A percentile compares a stretch with the other conserved stretches of the same genome.
Conservation (phyloP, 768 basidiomycete genomes). For the Phaeolepiota aurea region DNA sequence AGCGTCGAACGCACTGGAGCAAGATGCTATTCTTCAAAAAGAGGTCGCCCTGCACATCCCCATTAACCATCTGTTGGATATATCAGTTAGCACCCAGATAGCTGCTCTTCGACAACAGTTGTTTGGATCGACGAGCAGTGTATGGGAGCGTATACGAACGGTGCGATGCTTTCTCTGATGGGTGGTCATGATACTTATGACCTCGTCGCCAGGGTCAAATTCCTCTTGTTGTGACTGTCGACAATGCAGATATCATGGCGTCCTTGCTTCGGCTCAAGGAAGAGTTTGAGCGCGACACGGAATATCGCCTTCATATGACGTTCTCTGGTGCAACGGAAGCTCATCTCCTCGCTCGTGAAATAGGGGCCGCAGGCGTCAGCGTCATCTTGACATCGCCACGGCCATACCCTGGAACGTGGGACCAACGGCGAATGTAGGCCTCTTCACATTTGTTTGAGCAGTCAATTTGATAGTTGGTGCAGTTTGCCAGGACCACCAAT, state of each 20-base stretch:
- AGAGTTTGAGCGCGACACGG: constrained; percentile 33
- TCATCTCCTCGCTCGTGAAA: constrained; percentile 54
- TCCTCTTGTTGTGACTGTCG: constrained; percentile 57
- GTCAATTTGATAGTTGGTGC: neutral
- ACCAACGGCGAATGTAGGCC: constrained; percentile 51
- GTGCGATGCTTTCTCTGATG: constrained; percentile 15
- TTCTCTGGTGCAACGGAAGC: constrained; percentile 56
- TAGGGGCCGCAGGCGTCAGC: constrained; percentile 53
- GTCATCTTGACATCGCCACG: constrained; percentile 62
- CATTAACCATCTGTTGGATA: constrained; percentile 23
- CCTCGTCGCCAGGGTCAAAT: constrained; percentile 36
- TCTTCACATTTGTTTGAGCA: neutral
- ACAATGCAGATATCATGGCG: constrained; percentile 73
- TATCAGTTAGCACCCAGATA: constrained; percentile 59
- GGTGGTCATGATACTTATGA: constrained; percentile 2
- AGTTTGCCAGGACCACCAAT: constrained; percentile 68
- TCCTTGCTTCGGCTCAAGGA: constrained; percentile 53
- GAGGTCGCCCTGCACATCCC: constrained; percentile 59
- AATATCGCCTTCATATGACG: constrained; percentile 30
- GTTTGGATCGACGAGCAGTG: constrained; percentile 17
- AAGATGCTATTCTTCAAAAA: constrained; percentile 58
- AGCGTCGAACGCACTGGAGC: constrained; percentile 47
- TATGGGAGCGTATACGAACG: constrained; percentile 28
- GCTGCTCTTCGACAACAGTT: constrained; percentile 44
- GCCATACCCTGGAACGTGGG: constrained; percentile 61